Evolutionary conservation across 192 early-diverging fungal genomes (phyloP), one percentile per base, ranked within the genome.

Genomic region (Umbelopsis ramanniana): DNA sequence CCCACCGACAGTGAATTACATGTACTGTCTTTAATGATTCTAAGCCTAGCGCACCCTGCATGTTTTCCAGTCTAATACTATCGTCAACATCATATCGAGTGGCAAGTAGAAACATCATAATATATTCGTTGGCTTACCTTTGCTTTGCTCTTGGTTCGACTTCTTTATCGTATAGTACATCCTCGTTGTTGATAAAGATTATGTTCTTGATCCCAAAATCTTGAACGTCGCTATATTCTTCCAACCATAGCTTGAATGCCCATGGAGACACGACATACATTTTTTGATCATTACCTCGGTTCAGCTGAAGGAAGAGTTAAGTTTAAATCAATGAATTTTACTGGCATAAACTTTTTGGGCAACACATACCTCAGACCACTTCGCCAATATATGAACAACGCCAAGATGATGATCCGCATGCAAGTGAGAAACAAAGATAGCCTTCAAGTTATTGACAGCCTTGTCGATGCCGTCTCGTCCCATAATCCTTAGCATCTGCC

Each of bases 341-440:
- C 55, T 29, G 67, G 15, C 2, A 63, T 3, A 22, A 26, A 67
- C 45, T 14, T 43, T 43, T 5, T 4, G 1, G 6, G 11, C 40
- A 1, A 37, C n/a, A 4, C 48, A 68, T 83, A 93, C 83, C 83
- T 88, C 71, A 68, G 82, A 87, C 89, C 94, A 91, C 66, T 87
- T 85, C 22, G 77, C 82, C 66, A 99, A 80, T 47, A 99, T 69
- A 29, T 87, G 76, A 6, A 94, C 81, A 5, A 90, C 81, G 4
- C 98, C 98, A 22, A 99, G 79, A 76, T 98, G 98, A 73, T 99
- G 98, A 80, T 99, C 98, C 29, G 96, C 98, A 78, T 99, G 97
- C 83, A 99, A 80, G 77, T 99, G 97, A 45, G 95, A 97, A 10
- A 99, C 84, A 80, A 95, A 98, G 63, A 99, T 72, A 10, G 92